phyloP scores from a whole-genome alignment of 441 rosid genomes.

The Arabidopsis lyrata region DNA sequence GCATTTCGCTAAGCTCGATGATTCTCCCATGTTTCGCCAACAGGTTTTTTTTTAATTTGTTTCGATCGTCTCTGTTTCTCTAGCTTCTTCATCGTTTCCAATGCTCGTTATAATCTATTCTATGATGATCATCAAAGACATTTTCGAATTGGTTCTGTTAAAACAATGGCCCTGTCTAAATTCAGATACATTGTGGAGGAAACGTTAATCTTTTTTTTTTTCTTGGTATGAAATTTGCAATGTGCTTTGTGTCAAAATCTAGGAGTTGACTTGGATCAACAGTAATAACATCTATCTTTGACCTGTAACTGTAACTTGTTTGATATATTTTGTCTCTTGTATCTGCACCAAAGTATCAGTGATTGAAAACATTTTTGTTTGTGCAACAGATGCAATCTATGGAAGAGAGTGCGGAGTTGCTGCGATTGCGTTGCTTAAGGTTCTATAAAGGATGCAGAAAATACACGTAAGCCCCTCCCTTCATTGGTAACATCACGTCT shows the following conservation, averaged over 20 bases:
- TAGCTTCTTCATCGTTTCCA: background rate
- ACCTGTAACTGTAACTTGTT: background rate
- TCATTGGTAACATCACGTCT: too few species aligned
- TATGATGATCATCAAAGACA: too few species aligned
- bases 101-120: too few species aligned
- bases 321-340: background rate
- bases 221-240: background rate
- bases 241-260: slow-evolving; percentile 8
- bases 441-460: slow-evolving; percentile 93
- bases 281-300: background rate
- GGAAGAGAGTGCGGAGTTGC: slow-evolving; percentile 87
- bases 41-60: slow-evolving; percentile 48
- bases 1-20: slow-evolving; percentile 78
- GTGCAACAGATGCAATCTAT: slow-evolving; percentile 74
- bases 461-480: slow-evolving; percentile 65
- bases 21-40: slow-evolving; percentile 85
- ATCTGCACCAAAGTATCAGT: background rate
- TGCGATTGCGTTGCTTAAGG: slow-evolving; percentile 78
- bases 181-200: slow-evolving; percentile 13
- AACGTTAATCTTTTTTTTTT: background rate
- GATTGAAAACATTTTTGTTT: background rate
- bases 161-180: background rate
- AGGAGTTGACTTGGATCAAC: slow-evolving; percentile 27
- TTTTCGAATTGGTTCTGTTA: background rate
- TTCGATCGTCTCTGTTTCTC: slow-evolving; percentile 19